phyloP scores from a whole-genome alignment of 805 yeast genomes.

The Kockiozyma suomiensis region DNA sequence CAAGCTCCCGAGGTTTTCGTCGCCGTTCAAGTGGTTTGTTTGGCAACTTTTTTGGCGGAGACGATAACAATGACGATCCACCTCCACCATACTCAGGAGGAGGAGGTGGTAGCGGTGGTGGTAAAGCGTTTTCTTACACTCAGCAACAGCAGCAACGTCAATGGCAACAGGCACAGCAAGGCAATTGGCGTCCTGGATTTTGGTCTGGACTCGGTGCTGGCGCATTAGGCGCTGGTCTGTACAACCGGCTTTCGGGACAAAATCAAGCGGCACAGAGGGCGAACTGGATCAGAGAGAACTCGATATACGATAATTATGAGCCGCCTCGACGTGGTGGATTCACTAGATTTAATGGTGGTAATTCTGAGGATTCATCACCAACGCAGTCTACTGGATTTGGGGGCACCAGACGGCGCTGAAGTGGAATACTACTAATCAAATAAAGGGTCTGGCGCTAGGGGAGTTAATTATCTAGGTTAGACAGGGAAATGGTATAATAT shows the following conservation, averaged over 20 bases:
- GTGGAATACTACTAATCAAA: too few species aligned
- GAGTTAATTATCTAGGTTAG: too few species aligned
- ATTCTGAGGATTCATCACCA: not conserved
- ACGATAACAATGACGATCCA: constrained; percentile 15
- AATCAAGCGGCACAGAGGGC: constrained; percentile 15
- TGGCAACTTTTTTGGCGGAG: constrained; percentile 1
- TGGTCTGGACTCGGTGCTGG: constrained; percentile 33
- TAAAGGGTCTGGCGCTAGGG: too few species aligned
- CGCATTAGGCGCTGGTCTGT: constrained; percentile 17
- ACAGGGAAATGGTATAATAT: not conserved
- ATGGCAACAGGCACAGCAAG: constrained; percentile 15
- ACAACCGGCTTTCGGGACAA: constrained; percentile 9
- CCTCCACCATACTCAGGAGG: constrained; percentile 31
- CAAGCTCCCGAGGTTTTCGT: not conserved
- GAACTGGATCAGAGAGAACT: constrained; percentile 1
- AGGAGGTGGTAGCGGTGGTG: constrained; percentile 5
- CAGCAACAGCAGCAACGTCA: constrained; percentile 13
- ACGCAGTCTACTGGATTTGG: constrained; percentile 26
- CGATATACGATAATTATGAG: constrained; percentile 7
- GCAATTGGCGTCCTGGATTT: constrained; percentile 30
- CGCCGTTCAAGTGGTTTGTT: not conserved
- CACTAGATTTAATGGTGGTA: not conserved
- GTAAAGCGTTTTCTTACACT: constrained; percentile 20
- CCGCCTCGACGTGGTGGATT: not conserved
- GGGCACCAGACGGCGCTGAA: constrained; percentile 24